Evolutionary conservation across 768 basidiomycete species (phyloP), one percentile per base, ranked within the genome.

Genomic region (Leccinum imitatum): DNA sequence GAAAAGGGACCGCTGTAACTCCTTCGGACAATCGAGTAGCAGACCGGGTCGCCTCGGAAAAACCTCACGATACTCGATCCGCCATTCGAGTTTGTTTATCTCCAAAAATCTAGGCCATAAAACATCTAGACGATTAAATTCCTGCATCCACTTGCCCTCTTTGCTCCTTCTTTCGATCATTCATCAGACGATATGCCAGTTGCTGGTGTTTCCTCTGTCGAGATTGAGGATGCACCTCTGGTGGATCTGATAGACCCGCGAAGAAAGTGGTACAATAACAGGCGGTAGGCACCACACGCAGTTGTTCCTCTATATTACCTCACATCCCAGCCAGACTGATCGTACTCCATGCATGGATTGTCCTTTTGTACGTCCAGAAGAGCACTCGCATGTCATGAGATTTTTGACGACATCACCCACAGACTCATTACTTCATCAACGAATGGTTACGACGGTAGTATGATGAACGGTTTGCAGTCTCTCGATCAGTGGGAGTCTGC

Each of bases 391-490:
- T 7, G 7, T 30, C 41, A 30, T 57, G 17, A 41, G 17, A 17
- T 41, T 41, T 41, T 54, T 50, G 27, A 63, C n/a, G n/a, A 15
- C 11, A 27, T 13, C 31, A 11, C 50, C 41, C 35, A 33, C 31
- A 87, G 87, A 54, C 83, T 90, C 63, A 87, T 90, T 69, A 90
- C 88, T 10, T 89, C 88, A 21, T 87, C 86, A 14, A 88, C 85
- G 47, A 88, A 85, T 71, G 89, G 89, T 55, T 90, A 86, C 69
- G 89, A 90, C 67, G 87, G 87, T 60, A 85, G 83, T 70, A 84
- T 90, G 84, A 88, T 90, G 88, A 90, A 91, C 73, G 87, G 87
- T 71, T 78, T 92, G 47, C 90, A 92, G 73, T 82, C 83, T 51
- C 77, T 91, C 60, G 57, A 67, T 19, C 82, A 86, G 63, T 92